Evolutionary conservation across 2,329 filamentous ascomycete genomes (phyloP), one percentile per base, ranked within the genome.

Genomic region (Simplicillium aogashimaense): DNA sequence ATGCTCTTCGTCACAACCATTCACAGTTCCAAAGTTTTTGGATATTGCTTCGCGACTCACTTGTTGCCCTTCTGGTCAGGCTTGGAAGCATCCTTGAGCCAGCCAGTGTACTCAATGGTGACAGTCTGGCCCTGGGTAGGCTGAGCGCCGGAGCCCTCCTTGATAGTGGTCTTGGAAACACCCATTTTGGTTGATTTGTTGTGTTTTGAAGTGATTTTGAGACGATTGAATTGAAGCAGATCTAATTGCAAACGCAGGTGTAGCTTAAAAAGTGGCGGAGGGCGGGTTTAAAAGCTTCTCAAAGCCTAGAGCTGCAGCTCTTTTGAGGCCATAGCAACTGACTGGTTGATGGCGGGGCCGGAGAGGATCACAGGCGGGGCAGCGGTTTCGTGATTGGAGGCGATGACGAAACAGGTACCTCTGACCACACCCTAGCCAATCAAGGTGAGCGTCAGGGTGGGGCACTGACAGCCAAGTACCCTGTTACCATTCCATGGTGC

Each of bases 21-120:
- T 28, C 11, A n/a, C 12, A 29, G 9, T 25, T 25, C 20, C 20
- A 25, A 25, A 25, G 20, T 25, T 25, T 25, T 25, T 25, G 20
- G 20, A 9, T 25, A 6, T 6, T 32, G 30, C 7, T 6, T 32
- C 30, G 30, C 40, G 31, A 65, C 81, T 55, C 69, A 94, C 88
- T 87, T 58, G 18, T 61, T 64, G 53, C 89, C 89, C 73, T 84
- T 78, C 55, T 76, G 69, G 43, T 77, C 70, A 14, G 73, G 63
- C 59, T 76, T 65, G 47, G 56, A 64, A 16, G 67, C 55, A 55
- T 94, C 81, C 65, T 83, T 84, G 47, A 97, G 73, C 66, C 71
- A 95, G 53, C 92, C 92, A 33, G 83, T 92, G 74, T 97, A 97
- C 66, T 92, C 78, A 57, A 97, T 94, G 56, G 75, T 77, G 55